Conservation (phyloP, 352 stramenopile species). For the Pythium pectinolyticum region DNA sequence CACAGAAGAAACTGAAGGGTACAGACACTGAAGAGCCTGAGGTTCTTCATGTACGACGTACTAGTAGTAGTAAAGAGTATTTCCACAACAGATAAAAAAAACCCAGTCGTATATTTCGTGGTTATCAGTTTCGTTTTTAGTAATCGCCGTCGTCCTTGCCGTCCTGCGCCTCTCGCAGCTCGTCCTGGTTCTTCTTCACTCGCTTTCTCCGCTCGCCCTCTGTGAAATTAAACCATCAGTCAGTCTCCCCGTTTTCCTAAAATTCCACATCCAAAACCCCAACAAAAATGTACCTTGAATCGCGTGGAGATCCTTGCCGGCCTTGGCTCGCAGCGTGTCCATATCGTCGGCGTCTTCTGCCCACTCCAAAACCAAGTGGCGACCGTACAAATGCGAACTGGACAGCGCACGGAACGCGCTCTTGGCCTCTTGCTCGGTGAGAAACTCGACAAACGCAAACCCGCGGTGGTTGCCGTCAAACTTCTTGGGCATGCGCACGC, state of each 20-base stretch:
- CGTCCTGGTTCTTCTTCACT: conserved; percentile 38
- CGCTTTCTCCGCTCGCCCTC: conserved; percentile 70
- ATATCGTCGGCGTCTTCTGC: conserved; percentile 88
- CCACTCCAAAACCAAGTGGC: conserved; percentile 99
- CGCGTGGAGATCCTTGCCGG: conserved; percentile 63
- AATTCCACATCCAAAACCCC: neutral
- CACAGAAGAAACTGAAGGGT: no score
- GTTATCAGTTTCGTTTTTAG: conserved; percentile 1
- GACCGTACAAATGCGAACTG: conserved; percentile 98
- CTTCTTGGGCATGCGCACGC: conserved; percentile 98
- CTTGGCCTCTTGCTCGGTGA: conserved; percentile 94
- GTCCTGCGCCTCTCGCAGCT: conserved; percentile 40
- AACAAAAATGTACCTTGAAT: conserved; percentile 42
- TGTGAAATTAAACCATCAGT: no score
- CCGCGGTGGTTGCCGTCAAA: conserved; percentile 97
- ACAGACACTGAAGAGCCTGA: no score
- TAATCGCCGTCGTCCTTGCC: conserved; percentile 36
- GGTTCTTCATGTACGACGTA: no score
- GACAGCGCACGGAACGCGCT: conserved; percentile 91
- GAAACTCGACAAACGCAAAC: conserved; percentile 99
- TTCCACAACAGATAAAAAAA: no score
- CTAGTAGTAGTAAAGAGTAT: no score
- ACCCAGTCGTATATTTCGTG: neutral
- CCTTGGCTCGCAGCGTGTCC: conserved; percentile 83
- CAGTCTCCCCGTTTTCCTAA: no score